Conservation (phyloP, 2,329 filamentous ascomycete genomes). For the Ophiostoma tasmaniense region DNA sequence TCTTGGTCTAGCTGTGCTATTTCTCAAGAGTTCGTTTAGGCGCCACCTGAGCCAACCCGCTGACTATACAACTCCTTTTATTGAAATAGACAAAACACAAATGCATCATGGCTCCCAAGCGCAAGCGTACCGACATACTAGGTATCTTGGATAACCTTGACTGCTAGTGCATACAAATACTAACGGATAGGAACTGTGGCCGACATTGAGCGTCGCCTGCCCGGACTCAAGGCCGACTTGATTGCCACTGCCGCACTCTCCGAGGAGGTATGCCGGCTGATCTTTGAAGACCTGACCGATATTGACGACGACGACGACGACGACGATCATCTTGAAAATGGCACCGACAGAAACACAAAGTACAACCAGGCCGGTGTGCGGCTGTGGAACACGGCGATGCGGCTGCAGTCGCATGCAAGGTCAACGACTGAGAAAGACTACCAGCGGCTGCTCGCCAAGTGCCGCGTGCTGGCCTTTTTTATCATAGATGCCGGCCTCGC, state of each 20-base stretch:
- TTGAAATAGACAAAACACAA: background rate
- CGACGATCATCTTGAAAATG: background rate
- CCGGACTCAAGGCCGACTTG: slow-evolving; percentile 12
- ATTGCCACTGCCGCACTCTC: slow-evolving; percentile 12
- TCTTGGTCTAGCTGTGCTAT: background rate
- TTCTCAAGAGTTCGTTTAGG: background rate
- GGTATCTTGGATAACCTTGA: background rate
- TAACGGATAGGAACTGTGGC: background rate
- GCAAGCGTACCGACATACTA: background rate
- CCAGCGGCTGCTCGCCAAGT: slow-evolving; percentile 19
- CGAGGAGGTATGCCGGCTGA: slow-evolving; percentile 5
- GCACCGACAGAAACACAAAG: background rate
- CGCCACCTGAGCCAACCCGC: background rate
- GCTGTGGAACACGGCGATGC: slow-evolving; percentile 18
- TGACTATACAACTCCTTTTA: background rate
- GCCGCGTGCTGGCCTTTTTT: slow-evolving; percentile 54
- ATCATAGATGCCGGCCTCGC: slow-evolving; percentile 29
- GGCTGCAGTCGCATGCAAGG: background rate
- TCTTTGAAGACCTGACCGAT: background rate
- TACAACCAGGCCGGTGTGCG: slow-evolving; percentile 12
- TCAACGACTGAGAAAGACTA: background rate
- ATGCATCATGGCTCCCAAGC: background rate
- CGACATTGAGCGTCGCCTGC: slow-evolving; percentile 15
- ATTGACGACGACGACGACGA: background rate
- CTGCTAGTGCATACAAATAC: background rate